Percentiles rank a stretch among this genome's conserved stretches.
Conservation (phyloP, 768 basidiomycete species). For the Lentinula aciculospora region DNA sequence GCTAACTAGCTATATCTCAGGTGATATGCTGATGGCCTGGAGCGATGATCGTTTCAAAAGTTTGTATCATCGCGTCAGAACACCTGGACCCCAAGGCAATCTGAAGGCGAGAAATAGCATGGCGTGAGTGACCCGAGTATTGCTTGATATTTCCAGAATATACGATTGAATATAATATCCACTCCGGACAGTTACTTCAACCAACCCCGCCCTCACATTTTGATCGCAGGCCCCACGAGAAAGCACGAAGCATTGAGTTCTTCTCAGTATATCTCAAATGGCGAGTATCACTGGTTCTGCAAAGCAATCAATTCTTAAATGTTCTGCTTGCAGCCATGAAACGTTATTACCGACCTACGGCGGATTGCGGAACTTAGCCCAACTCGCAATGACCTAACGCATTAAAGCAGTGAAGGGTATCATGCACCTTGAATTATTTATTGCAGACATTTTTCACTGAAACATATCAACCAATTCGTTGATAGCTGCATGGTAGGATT, state of each 20-base stretch:
- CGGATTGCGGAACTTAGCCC: too few species aligned
- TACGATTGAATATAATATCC: too few species aligned
- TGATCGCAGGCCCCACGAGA: not conserved
- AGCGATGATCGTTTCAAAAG: conserved; percentile 6
- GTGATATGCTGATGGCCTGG: conserved; percentile 7
- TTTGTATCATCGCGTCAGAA: not conserved
- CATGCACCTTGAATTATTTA: too few species aligned
- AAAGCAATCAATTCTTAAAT: not conserved
- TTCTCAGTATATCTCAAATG: not conserved
- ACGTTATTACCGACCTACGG: not conserved
- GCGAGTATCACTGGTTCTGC: not conserved
- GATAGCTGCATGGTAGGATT: not conserved
- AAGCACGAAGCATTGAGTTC: not conserved
- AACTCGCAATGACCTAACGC: too few species aligned
- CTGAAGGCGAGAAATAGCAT: not conserved
- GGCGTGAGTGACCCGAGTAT: not conserved
- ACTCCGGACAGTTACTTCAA: not conserved
- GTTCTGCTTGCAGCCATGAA: not conserved
- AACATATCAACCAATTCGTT: too few species aligned
- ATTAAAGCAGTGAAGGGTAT: too few species aligned
- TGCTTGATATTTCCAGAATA: not conserved
- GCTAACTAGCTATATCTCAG: not conserved
- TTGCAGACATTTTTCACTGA: too few species aligned
- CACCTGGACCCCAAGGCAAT: not conserved
- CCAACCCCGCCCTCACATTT: not conserved